Base-by-base conservation (phyloP, 78 protist species). In the Tieghemostelium lacteum region DNA sequence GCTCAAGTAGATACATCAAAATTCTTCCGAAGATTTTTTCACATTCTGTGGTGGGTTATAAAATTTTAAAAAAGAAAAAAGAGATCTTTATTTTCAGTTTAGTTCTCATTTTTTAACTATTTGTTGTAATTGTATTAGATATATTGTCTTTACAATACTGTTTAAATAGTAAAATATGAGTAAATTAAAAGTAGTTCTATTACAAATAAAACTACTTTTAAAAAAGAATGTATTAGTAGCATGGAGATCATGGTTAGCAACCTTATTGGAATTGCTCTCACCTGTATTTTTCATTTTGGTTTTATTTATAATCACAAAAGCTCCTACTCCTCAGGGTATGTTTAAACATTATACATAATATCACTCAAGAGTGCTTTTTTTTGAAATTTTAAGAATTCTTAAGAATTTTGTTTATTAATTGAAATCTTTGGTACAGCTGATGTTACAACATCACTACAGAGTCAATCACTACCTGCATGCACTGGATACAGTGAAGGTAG, bases 191-290 rank as follows among this genome's bases (percentile, higher is more conserved):
- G 10, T 6, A 45, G 10, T 14, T 45, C 6, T 45, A 45, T 10
- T 83, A 42, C 91, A 83, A 37, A 39, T 63, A 45, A 83, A 83
- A 31, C 26, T 83, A n/a, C 22, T 83, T 22, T 31, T 83, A 22
- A 83, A 83, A 60, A 83, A 83, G 91, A 83, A 83, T 45, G n/a
- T 83, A 14, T n/a, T 69, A 29, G 91, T 83, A 33, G 17, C 91
- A n/a, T 20, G 29, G 17, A 31, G 91, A 55, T 66, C 91, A 12
- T 58, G 40, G 26, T 12, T 83, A 17, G 66, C 91, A 17, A 69
- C 91, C 5, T 37, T 42, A 0, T 58, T 83, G 8, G 91, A 83
- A 58, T 37, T 83, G 4, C 52, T 58, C 16, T 83, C 91, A 69
- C 91, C 91, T n/a, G 37, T 69, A 34, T 63, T 72, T 14, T 83